A percentile compares a stretch with the other conserved stretches of the same genome.
Conservation (phyloP, 139 green algal genomes). For the Asterochloris erici region DNA sequence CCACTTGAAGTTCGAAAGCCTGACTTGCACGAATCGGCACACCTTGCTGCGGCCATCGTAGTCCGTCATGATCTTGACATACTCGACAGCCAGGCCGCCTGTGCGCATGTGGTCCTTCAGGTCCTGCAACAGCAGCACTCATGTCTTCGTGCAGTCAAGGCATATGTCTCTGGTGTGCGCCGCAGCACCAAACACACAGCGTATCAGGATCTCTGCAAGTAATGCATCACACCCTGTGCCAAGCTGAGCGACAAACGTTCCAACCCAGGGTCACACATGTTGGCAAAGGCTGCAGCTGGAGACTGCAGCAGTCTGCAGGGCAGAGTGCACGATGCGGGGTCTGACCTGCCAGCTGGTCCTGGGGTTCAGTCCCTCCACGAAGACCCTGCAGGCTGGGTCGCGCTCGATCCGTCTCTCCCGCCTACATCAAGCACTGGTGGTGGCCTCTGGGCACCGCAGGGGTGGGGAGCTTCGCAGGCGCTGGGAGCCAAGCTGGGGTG, state of each 20-base stretch:
- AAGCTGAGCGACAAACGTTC: neutral
- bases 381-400: constrained; percentile 11
- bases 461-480: neutral
- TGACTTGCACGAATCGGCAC: too few species aligned
- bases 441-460: too few species aligned
- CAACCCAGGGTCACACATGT: neutral
- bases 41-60: constrained; percentile 9
- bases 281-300: too few species aligned
- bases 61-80: constrained; percentile 20
- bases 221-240: neutral
- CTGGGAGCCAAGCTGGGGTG: neutral
- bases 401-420: neutral
- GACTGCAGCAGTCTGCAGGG: too few species aligned
- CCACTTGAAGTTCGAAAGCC: too few species aligned
- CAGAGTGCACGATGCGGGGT: too few species aligned
- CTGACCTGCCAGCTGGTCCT: constrained; percentile 9
- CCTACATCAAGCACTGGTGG: too few species aligned
- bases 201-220: neutral
- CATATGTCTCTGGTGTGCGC: neutral
- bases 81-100: constrained; percentile 4
- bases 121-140: neutral
- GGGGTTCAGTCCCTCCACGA: constrained; percentile 3
- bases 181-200: neutral
- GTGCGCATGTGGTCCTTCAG: constrained; percentile 17
- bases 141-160: neutral